These are phyloP conservation scores for Dioszegia aurantiaca DNA, from an alignment of 768 basidiomycete genomes.

Conservation along the genomic window DNA sequence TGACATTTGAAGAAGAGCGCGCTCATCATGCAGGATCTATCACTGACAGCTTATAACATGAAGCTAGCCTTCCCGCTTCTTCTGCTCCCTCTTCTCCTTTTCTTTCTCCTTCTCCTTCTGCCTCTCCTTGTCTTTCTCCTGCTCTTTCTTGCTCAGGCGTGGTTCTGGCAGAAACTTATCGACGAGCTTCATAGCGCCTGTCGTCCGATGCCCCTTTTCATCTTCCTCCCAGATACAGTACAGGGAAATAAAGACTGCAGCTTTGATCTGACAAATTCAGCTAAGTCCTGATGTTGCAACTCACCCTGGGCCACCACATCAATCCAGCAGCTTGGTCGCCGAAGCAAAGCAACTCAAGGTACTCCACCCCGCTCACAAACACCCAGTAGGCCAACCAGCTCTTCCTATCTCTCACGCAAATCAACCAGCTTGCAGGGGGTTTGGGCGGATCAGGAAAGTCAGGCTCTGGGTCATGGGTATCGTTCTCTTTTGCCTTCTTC, in stretches of 20 bases:
- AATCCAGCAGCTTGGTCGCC: constrained; percentile 23
- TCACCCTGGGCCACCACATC: constrained; percentile 39
- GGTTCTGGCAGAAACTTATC: constrained; percentile 26
- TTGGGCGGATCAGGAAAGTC: constrained; percentile 6
- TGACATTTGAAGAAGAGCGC: too few species aligned
- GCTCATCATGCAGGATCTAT: too few species aligned
- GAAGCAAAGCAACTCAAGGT: constrained; percentile 35
- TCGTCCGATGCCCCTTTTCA: constrained; percentile 15
- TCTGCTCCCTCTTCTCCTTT: constrained; percentile 4
- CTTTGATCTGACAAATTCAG: constrained; percentile 27
- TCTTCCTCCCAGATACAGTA: constrained; percentile 18
- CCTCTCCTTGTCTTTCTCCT: constrained; percentile 16
- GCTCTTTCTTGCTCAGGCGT: constrained; percentile 11
- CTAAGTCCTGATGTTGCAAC: background rate
- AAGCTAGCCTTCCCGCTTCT: background rate
- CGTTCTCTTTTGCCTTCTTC: background rate
- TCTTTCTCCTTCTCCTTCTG: constrained; percentile 4
- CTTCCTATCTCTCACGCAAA: constrained; percentile 4
- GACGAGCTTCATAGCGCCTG: constrained; percentile 32
- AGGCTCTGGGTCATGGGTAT: too few species aligned
- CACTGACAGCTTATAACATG: too few species aligned
- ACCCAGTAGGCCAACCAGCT: constrained; percentile 34
- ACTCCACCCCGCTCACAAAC: constrained; percentile 29
- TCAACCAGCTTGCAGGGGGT: background rate
- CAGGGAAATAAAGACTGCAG: constrained; percentile 25